A percentile compares a stretch with the other conserved stretches of the same genome.
phyloP scores from a whole-genome alignment of 2,329 filamentous ascomycete species.

The Pseudogymnoascus sp. region DNA sequence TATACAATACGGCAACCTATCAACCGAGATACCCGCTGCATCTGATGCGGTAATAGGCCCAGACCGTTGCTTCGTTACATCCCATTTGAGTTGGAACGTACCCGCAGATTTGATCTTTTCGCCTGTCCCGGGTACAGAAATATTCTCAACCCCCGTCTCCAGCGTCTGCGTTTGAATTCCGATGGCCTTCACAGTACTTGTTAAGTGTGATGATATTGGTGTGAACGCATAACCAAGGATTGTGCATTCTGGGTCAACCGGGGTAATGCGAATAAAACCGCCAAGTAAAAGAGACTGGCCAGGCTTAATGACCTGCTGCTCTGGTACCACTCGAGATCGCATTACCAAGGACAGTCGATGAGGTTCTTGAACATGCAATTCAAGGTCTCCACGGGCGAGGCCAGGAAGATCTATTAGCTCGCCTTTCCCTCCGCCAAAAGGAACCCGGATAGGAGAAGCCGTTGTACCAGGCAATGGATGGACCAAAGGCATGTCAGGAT shows the following conservation, averaged over 20 bases:
- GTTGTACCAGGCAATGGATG: constrained; percentile 87
- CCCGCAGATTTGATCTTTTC: constrained; percentile 61
- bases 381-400: constrained; percentile 64
- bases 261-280: constrained; percentile 81
- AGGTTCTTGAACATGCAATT: constrained; percentile 58
- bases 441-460: constrained; percentile 85
- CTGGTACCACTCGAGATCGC: constrained; percentile 63
- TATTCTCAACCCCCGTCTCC: constrained; percentile 51
- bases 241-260: constrained; percentile 52
- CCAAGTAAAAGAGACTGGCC: constrained; percentile 76
- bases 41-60: constrained; percentile 60
- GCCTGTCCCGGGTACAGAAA: constrained; percentile 50
- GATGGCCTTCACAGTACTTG: constrained; percentile 69
- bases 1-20: constrained; percentile 69
- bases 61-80: constrained; percentile 72
- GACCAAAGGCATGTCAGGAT: constrained; percentile 76
- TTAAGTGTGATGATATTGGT: constrained; percentile 66
- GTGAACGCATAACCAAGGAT: constrained; percentile 84
- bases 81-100: constrained; percentile 63
- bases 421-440: constrained; percentile 76
- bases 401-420: constrained; percentile 93
- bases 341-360: constrained; percentile 65
- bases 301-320: constrained; percentile 63
- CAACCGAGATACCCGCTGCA: constrained; percentile 54
- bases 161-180: constrained; percentile 59